Evolutionary conservation across 139 green algal genomes (phyloP).

Genomic region (Edaphochlamys debaryana): DNA sequence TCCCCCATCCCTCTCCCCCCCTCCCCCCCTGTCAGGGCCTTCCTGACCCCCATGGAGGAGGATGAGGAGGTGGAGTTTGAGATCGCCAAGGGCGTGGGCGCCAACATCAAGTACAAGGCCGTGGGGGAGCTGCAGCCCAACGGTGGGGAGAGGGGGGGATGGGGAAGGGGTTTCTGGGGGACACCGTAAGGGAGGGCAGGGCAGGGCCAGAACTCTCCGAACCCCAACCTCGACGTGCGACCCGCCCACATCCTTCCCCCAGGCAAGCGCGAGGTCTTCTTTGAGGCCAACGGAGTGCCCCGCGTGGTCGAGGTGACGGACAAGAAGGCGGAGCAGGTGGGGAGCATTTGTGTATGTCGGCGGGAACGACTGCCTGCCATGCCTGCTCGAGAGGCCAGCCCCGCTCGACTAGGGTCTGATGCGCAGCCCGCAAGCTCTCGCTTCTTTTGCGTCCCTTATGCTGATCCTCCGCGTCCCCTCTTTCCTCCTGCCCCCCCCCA

Average conservation of each 20-base stretch:
- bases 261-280: constrained; percentile 90
- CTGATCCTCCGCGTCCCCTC: too few relatives aligned
- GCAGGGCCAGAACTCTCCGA: not conserved
- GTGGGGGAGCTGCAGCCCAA: constrained; percentile 82
- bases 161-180: not conserved
- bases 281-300: constrained; percentile 93
- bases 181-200: not conserved
- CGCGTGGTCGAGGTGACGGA: constrained; percentile 81
- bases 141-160: constrained; percentile 40
- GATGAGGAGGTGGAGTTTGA: constrained; percentile 84
- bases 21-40: constrained; percentile 55
- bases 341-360: too few relatives aligned
- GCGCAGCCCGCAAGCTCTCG: too few relatives aligned
- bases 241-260: not conserved
- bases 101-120: constrained; percentile 80
- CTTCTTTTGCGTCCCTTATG: too few relatives aligned
- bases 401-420: too few relatives aligned
- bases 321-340: constrained; percentile 51
- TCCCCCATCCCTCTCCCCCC: not conserved
- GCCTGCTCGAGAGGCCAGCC: too few relatives aligned
- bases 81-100: constrained; percentile 54
- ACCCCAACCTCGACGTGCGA: not conserved
- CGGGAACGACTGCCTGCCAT: too few relatives aligned
- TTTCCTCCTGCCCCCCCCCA: too few relatives aligned
- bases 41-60: constrained; percentile 86